These are phyloP conservation scores for Amylostereum chailletii DNA, from an alignment of 1,284 basidiomycete species.

Conservation along the genomic window DNA sequence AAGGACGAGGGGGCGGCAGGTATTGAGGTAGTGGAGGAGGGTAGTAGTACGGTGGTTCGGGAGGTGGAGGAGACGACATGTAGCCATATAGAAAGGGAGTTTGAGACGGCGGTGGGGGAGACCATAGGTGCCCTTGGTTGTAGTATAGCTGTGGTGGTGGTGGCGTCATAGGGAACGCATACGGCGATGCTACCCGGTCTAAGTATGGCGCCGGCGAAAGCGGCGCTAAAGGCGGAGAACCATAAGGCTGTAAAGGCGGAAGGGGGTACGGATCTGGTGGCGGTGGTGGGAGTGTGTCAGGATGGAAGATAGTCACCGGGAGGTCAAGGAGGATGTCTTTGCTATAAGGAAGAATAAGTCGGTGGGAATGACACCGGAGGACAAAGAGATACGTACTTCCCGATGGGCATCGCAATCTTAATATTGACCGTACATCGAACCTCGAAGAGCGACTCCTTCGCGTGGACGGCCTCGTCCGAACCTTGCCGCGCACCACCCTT, in stretches of 20 bases:
- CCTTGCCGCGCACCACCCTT: conserved; percentile 39
- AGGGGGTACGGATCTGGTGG: conserved; percentile 16
- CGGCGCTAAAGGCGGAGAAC: conserved; percentile 15
- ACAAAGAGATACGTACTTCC: conserved; percentile 34
- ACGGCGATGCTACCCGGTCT: conserved; percentile 20
- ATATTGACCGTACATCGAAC: conserved; percentile 47
- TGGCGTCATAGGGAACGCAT: conserved; percentile 24
- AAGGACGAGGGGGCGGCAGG: conserved; percentile 24
- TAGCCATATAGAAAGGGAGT: conserved; percentile 3
- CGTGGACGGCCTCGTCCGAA: conserved; percentile 21
- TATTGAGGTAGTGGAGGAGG: conserved; percentile 18
- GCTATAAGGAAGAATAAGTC: conserved; percentile 24
- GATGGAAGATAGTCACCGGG: conserved; percentile 58
- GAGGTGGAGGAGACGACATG: conserved; percentile 13
- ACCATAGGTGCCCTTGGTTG: conserved; percentile 40
- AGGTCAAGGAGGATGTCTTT: conserved; percentile 60
- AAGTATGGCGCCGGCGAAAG: conserved; percentile 17
- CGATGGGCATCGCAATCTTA: conserved; percentile 53
- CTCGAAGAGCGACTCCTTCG: conserved; percentile 52
- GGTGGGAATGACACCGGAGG: background rate
- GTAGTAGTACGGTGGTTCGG: conserved; percentile 24
- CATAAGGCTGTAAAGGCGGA: conserved; percentile 10
- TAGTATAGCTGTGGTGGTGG: conserved; percentile 29
- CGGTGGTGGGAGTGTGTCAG: conserved; percentile 39
- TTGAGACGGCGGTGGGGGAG: conserved; percentile 25